These are phyloP conservation scores for Terfezia boudieri DNA, from an alignment of 495 filamentous ascomycete species.

Conservation along the genomic window DNA sequence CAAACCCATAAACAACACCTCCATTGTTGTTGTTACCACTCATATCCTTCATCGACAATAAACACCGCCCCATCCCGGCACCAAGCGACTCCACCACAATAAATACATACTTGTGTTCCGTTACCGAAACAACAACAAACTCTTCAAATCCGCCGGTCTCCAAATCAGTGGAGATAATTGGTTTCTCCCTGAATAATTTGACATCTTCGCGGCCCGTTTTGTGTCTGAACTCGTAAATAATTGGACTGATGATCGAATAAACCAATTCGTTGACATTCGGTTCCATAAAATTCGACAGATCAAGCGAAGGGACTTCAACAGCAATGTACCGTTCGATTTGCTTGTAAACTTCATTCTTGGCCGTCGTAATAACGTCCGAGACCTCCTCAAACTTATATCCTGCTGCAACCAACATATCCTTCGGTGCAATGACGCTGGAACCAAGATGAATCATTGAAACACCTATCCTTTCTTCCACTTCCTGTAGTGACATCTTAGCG, in stretches of 20 bases:
- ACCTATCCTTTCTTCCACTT: slow-evolving; percentile 1
- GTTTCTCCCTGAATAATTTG: too few relatives aligned
- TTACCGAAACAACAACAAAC: too few relatives aligned
- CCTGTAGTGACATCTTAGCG: neutral
- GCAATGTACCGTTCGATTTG: slow-evolving; percentile 1
- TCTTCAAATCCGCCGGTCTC: neutral
- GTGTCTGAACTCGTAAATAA: too few relatives aligned
- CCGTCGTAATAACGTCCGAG: neutral
- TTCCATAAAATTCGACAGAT: slow-evolving; percentile 1
- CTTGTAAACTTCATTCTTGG: neutral
- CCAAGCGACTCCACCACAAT: too few relatives aligned
- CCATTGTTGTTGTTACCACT: slow-evolving; percentile 1
- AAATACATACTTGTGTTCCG: too few relatives aligned
- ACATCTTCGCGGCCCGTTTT: too few relatives aligned
- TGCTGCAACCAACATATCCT: too few relatives aligned
- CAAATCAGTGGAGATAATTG: too few relatives aligned
- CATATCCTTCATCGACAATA: slow-evolving; percentile 4
- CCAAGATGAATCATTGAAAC: too few relatives aligned
- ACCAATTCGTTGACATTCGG: neutral
- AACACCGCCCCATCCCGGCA: neutral
- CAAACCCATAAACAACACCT: slow-evolving; percentile 4
- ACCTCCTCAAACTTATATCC: neutral
- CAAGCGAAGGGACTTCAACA: slow-evolving; percentile 1
- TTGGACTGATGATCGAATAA: too few relatives aligned
- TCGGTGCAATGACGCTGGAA: too few relatives aligned